phyloP scores from a whole-genome alignment of 768 basidiomycete species.

The Leucogyrophana mollusca region DNA sequence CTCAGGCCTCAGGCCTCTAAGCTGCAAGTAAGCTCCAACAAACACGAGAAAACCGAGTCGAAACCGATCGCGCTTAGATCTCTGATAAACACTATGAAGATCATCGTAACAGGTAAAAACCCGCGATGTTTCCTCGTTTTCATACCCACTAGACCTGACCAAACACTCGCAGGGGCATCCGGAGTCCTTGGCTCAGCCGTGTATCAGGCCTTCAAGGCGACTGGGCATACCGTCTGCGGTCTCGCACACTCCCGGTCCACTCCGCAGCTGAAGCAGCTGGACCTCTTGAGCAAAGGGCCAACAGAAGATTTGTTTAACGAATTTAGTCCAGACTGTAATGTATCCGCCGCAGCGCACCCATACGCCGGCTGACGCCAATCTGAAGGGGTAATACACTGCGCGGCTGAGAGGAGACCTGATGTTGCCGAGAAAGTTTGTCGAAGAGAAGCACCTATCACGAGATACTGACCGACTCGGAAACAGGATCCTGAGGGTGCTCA shows the following conservation, averaged over 20 bases:
- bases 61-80: too few relatives aligned
- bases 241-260: constrained; percentile 71
- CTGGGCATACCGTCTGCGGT: constrained; percentile 50
- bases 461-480: not conserved
- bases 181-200: constrained; percentile 88
- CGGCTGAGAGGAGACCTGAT: constrained; percentile 91
- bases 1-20: too few relatives aligned
- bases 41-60: too few relatives aligned
- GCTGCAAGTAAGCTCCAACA: too few relatives aligned
- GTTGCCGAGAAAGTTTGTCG: constrained; percentile 80
- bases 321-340: constrained; percentile 71
- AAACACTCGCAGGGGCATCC: constrained; percentile 66
- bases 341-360: not conserved
- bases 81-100: constrained; percentile 30
- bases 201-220: constrained; percentile 55
- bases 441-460: not conserved
- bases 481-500: constrained; percentile 70
- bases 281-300: constrained; percentile 60
- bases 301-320: constrained; percentile 54
- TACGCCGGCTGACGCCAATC: constrained; percentile 6
- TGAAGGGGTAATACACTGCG: constrained; percentile 89
- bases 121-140: too few relatives aligned
- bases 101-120: constrained; percentile 56
- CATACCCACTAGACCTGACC: too few relatives aligned
- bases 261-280: constrained; percentile 54